Conservation (phyloP, 768 basidiomycete genomes). For the Arthromyces matolae region DNA sequence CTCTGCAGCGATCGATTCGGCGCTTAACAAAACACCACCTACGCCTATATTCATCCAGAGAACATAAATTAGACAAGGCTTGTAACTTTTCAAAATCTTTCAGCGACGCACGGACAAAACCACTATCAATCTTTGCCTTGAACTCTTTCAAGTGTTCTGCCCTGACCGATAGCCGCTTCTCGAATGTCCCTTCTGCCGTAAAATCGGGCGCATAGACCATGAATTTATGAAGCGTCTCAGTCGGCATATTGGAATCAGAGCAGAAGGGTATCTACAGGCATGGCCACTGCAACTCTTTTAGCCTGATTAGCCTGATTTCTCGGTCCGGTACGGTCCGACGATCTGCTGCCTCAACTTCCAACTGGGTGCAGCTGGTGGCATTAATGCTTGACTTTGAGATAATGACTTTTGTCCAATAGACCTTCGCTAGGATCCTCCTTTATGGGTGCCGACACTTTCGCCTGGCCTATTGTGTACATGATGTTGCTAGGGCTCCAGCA, state of each 20-base stretch:
- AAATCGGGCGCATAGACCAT: slow-evolving; percentile 68
- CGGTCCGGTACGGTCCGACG: not conserved
- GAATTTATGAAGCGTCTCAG: slow-evolving; percentile 34
- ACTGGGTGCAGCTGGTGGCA: too few species aligned
- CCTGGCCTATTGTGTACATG: too few species aligned
- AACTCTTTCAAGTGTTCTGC: slow-evolving; percentile 46
- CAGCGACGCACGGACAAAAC: slow-evolving; percentile 51
- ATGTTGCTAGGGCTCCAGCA: too few species aligned
- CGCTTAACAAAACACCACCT: slow-evolving; percentile 55
- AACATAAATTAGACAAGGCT: not conserved
- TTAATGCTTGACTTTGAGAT: too few species aligned
- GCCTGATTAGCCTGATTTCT: not conserved
- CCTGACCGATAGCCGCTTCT: slow-evolving; percentile 55
- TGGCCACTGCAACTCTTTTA: not conserved
- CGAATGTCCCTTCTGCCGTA: slow-evolving; percentile 53
- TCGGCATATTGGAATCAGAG: slow-evolving; percentile 1
- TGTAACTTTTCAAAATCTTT: too few species aligned
- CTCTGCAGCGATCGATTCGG: slow-evolving; percentile 49
- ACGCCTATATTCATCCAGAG: slow-evolving; percentile 36
- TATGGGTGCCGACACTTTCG: too few species aligned
- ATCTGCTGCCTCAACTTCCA: too few species aligned
- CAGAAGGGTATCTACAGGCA: not conserved
- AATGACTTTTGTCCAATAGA: too few species aligned
- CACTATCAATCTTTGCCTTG: slow-evolving; percentile 36
- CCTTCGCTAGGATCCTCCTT: too few species aligned